phyloP scores from a whole-genome alignment of 2,329 filamentous ascomycete genomes.

The Trichoderma hamatum region DNA sequence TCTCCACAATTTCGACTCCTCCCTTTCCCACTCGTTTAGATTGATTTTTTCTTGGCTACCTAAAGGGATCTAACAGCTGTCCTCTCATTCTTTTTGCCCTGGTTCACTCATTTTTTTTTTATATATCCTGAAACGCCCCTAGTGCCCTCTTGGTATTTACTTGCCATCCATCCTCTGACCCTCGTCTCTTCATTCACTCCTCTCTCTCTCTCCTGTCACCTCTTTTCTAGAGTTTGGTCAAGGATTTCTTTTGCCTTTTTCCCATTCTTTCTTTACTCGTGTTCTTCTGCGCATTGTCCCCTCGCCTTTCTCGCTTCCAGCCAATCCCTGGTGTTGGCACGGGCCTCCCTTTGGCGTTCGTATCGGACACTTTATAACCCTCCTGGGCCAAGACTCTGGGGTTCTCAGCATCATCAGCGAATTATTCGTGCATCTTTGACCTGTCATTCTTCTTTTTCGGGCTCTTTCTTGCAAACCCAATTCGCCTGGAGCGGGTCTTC shows the following conservation, averaged over 20 bases:
- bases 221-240: neutral
- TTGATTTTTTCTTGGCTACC: slow-evolving; percentile 1
- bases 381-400: neutral
- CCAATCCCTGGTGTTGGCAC: slow-evolving; percentile 25
- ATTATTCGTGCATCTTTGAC: neutral
- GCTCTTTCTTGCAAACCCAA: slow-evolving; percentile 4
- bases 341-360: neutral
- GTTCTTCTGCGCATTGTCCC: slow-evolving; percentile 30
- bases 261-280: slow-evolving; percentile 14
- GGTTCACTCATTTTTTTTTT: slow-evolving; percentile 27
- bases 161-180: slow-evolving; percentile 9
- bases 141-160: slow-evolving; percentile 33
- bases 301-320: slow-evolving; percentile 26
- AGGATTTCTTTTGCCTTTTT: neutral
- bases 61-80: slow-evolving; percentile 16
- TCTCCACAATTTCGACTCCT: slow-evolving; percentile 19
- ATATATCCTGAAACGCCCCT: slow-evolving; percentile 25
- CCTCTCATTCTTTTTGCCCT: slow-evolving; percentile 25
- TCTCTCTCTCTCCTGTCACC: neutral
- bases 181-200: neutral
- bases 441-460: neutral
- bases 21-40: slow-evolving; percentile 19
- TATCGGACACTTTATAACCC: neutral
- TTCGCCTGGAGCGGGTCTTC: slow-evolving; percentile 31
- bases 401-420: neutral